Evolutionary conservation across 2,329 filamentous ascomycete species (phyloP).

Genomic region (Plectosphaerella sp.): DNA sequence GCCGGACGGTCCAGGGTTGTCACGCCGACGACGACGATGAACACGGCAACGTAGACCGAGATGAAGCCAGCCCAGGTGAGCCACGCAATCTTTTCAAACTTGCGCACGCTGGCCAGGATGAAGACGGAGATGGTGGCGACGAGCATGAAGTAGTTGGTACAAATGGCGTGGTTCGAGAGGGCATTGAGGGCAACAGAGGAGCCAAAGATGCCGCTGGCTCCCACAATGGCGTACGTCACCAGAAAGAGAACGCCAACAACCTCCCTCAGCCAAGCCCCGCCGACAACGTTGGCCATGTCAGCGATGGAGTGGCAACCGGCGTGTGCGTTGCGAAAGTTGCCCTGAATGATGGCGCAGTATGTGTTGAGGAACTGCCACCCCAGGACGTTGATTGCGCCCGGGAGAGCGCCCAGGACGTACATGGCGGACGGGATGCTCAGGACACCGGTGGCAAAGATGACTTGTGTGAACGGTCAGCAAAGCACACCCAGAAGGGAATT

Average conservation of each 20-base stretch:
- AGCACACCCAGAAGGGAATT: neutral
- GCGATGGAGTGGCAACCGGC: conserved; percentile 35
- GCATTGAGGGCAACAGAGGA: conserved; percentile 57
- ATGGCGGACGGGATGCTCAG: conserved; percentile 36
- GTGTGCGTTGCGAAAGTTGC: conserved; percentile 32
- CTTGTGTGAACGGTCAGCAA: conserved; percentile 15
- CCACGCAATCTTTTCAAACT: conserved; percentile 57
- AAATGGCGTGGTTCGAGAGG: conserved; percentile 51
- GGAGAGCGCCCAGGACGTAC: conserved; percentile 35
- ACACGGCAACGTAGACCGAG: conserved; percentile 52
- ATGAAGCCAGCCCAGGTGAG: conserved; percentile 57
- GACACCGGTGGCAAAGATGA: conserved; percentile 38
- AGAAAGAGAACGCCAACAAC: conserved; percentile 52
- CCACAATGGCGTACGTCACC: conserved; percentile 51
- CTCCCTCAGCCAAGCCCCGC: conserved; percentile 46
- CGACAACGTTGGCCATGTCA: conserved; percentile 55
- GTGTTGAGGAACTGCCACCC: conserved; percentile 36
- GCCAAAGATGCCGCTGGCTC: conserved; percentile 54
- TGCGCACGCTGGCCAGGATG: conserved; percentile 47
- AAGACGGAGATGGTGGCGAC: conserved; percentile 47
- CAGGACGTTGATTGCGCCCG: conserved; percentile 36
- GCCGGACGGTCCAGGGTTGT: conserved; percentile 54
- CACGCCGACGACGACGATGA: conserved; percentile 55
- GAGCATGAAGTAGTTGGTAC: conserved; percentile 54
- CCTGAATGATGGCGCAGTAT: conserved; percentile 33